Percentiles rank a stretch among this genome's conserved stretches.
Evolutionary conservation across 441 rosid genomes (phyloP).

Genomic region (Mallotus japonicus): DNA sequence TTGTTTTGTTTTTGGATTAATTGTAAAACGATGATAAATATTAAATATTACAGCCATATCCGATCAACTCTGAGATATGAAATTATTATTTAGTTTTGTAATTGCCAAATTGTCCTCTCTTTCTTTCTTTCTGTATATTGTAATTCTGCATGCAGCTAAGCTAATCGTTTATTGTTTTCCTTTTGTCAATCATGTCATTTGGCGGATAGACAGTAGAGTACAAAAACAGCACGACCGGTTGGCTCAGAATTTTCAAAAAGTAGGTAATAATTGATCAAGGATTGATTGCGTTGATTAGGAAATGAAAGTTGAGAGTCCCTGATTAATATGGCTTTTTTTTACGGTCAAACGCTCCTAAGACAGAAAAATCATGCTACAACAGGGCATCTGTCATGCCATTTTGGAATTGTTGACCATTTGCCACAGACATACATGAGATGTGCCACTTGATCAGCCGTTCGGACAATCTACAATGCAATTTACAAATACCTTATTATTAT

Average conservation of each 20-base stretch:
- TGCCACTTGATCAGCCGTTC: not conserved
- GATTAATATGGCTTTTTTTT: not conserved
- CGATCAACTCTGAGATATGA: not conserved
- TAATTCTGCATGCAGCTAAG: no score
- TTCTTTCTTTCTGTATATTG: not conserved
- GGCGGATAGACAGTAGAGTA: no score
- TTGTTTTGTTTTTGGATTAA: not conserved
- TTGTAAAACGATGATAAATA: slow-evolving; percentile 16
- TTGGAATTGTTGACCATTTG: not conserved
- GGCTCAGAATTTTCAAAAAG: no score
- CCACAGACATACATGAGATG: no score
- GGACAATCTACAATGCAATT: not conserved
- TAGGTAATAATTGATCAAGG: no score
- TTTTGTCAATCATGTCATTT: no score
- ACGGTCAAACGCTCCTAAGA: not conserved
- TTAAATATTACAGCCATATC: not conserved
- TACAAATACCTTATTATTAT: not conserved
- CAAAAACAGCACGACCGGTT: no score
- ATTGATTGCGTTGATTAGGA: not conserved
- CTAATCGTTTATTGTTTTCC: no score
- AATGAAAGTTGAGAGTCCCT: not conserved
- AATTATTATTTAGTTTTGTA: not conserved
- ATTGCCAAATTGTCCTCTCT: not conserved
- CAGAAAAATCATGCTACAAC: not conserved
- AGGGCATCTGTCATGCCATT: not conserved